Evolutionary conservation across 73 alveolate species (phyloP), one percentile per base, ranked within the genome.

Genomic region (Paramecium bursaria): DNA sequence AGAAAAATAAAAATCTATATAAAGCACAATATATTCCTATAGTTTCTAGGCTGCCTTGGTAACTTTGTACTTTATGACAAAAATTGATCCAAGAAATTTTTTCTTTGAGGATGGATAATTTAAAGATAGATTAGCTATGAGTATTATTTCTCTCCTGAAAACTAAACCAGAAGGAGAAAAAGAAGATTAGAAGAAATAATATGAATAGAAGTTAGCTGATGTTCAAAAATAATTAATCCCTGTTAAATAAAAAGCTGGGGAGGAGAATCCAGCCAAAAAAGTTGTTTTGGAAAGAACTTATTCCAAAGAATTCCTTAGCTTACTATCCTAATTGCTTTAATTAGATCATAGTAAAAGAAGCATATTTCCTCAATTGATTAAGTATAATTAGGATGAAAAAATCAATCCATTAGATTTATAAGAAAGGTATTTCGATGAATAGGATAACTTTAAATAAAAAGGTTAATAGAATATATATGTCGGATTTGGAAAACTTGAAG

Each of bases 91-190:
- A 0, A 39, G 44, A 10, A 57, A 67, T 33, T 67, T 67, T 14
- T 67, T 67, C 50, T 67, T 67, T 42, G 53, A 39, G 10, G 82
- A 67, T 67, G 82, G 82, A 6, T 19, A 67, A 67, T 67, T 67
- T 6, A 67, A 14, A 39, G 82, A 17, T 14, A 39, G n/a, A n/a
- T n/a, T n/a, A n/a, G n/a, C n/a, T n/a, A n/a, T n/a, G n/a, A n/a
- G n/a, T n/a, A n/a, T n/a, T n/a, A n/a, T n/a, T n/a, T n/a, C n/a
- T n/a, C n/a, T n/a, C n/a, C n/a, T n/a, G n/a, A n/a, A n/a, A n/a
- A n/a, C n/a, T n/a, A n/a, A n/a, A n/a, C n/a, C n/a, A n/a, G n/a
- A n/a, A n/a, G n/a, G n/a, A n/a, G n/a, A n/a, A n/a, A n/a, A n/a
- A n/a, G n/a, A n/a, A n/a, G n/a, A n/a, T n/a, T n/a, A n/a, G n/a